Evolutionary conservation across 176 grass and related monocot genomes (phyloP).

Genomic region (Ampelocalamus luodianensis): DNA sequence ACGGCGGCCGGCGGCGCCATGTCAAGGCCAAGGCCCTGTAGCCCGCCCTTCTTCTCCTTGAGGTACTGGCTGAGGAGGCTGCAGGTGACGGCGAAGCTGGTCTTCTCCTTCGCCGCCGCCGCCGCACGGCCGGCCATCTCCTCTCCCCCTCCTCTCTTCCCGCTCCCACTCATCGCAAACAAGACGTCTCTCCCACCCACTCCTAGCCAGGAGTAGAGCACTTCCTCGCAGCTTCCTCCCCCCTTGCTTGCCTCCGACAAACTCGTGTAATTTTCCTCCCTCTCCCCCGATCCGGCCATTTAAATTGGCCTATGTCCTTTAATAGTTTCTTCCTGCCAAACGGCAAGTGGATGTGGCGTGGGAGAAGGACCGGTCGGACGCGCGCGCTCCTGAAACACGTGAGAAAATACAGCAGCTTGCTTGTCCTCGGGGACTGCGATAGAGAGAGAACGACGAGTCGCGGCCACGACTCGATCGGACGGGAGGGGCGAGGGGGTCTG

Average conservation of each 20-base stretch:
- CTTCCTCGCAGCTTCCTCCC: conserved; percentile 6
- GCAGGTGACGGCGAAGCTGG: conserved; percentile 65
- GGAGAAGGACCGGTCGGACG: background rate
- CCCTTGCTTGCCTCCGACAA: background rate
- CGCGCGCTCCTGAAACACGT: conserved; percentile 48
- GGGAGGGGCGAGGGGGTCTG: background rate
- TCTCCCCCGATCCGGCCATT: background rate
- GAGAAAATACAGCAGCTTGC: background rate
- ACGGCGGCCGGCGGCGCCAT: conserved; percentile 19
- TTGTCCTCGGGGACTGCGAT: conserved; percentile 15
- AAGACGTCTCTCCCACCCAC: background rate
- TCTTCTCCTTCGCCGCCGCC: conserved; percentile 30
- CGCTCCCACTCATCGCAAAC: background rate
- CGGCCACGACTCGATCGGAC: background rate
- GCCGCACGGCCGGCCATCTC: background rate
- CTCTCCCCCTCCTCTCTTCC: background rate
- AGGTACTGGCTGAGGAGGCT: conserved; percentile 66
- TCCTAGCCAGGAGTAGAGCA: background rate
- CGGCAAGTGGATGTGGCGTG: conserved; percentile 34
- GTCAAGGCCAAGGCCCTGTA: conserved; percentile 44
- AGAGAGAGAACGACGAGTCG: background rate
- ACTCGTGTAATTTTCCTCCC: conserved; percentile 5
- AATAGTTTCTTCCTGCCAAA: conserved; percentile 33
- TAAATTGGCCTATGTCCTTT: conserved; percentile 15
- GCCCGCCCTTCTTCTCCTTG: conserved; percentile 54